phyloP scores from a whole-genome alignment of 1,284 basidiomycete genomes.

The Ganoderma sinense region DNA sequence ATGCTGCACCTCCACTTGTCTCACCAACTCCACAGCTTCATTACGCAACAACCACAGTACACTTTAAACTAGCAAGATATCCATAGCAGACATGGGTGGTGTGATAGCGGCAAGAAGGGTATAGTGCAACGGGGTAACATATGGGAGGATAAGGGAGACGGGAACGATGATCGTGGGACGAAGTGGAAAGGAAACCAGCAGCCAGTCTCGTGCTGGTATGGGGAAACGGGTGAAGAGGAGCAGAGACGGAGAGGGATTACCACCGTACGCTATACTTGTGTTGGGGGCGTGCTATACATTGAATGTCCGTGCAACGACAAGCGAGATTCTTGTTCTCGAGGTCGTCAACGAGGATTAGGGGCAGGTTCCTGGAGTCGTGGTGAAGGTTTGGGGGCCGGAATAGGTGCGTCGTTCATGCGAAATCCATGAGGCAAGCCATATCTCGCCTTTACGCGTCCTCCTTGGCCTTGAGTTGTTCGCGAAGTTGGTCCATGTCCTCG shows the following conservation, averaged over 20 bases:
- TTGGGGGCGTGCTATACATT: slow-evolving; percentile 22
- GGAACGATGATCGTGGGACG: background rate
- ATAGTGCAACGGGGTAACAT: slow-evolving; percentile 38
- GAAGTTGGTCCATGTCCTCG: slow-evolving; percentile 63
- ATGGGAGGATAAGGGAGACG: slow-evolving; percentile 15
- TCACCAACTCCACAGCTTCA: slow-evolving; percentile 26
- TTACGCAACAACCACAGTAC: slow-evolving; percentile 34
- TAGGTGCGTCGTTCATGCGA: slow-evolving; percentile 26
- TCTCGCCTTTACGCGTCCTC: slow-evolving; percentile 31
- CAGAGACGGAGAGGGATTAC: slow-evolving; percentile 19
- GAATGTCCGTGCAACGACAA: slow-evolving; percentile 17
- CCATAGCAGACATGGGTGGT: slow-evolving; percentile 29
- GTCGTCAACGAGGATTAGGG: slow-evolving; percentile 19
- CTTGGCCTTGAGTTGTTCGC: slow-evolving; percentile 47
- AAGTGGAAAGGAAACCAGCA: slow-evolving; percentile 5
- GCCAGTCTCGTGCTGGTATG: slow-evolving; percentile 16
- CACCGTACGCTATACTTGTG: slow-evolving; percentile 13
- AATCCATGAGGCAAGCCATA: slow-evolving; percentile 28
- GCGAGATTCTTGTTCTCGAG: slow-evolving; percentile 8
- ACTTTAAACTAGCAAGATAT: slow-evolving; percentile 32
- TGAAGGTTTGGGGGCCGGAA: slow-evolving; percentile 18
- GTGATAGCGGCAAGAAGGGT: slow-evolving; percentile 30
- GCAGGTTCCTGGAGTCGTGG: slow-evolving; percentile 25
- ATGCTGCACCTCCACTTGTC: background rate
- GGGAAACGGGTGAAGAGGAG: slow-evolving; percentile 12